phyloP scores from a whole-genome alignment of 306 rosid genomes.

The Medicago arabica region DNA sequence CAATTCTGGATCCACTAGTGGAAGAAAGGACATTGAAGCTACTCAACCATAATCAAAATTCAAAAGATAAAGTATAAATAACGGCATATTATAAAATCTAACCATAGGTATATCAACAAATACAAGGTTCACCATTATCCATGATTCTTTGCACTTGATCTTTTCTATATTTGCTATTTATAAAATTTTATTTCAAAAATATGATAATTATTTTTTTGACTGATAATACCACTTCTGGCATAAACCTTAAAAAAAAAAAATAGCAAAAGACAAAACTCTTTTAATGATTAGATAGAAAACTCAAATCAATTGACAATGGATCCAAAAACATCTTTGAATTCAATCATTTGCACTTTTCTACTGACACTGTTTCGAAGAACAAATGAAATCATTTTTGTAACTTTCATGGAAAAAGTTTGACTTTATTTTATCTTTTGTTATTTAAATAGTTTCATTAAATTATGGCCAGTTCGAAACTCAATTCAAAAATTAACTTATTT shows the following conservation, averaged over 20 bases:
- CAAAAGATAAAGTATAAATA: not conserved
- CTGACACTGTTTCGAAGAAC: not conserved
- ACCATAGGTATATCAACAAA: not conserved
- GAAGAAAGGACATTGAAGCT: not conserved
- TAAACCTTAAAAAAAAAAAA: too few species aligned
- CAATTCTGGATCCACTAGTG: not conserved
- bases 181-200: too few species aligned
- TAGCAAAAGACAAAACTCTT: too few species aligned
- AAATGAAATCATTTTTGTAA: not conserved
- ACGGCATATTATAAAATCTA: not conserved
- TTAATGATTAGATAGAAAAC: not conserved
- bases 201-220: too few species aligned
- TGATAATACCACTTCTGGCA: too few species aligned
- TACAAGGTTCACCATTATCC: not conserved
- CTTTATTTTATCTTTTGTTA: not conserved
- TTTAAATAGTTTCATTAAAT: too few species aligned
- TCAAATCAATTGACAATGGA: not conserved
- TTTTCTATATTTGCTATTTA: too few species aligned
- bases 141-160: too few species aligned
- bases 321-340: not conserved
- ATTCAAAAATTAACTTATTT: not conserved
- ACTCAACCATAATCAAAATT: not conserved
- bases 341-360: not conserved
- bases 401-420: not conserved
- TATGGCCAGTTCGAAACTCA: not conserved